Base-by-base conservation (phyloP, 192 early-diverging fungal genomes). In the Linderina pennispora region DNA sequence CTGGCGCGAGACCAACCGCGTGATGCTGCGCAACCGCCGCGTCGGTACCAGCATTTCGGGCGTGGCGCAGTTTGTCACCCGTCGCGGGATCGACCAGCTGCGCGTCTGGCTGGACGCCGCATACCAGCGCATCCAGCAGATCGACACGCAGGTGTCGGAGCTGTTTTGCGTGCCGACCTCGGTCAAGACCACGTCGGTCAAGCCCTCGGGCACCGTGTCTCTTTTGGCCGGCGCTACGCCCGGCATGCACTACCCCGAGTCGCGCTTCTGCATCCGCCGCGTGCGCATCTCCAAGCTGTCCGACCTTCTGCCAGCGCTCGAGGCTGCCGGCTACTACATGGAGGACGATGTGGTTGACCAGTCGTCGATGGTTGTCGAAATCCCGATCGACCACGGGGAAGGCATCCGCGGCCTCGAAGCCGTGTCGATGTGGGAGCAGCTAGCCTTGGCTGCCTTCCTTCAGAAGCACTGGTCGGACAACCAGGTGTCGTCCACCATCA, bases 241-340 rank as follows among this genome's bases (percentile, higher is more conserved):
- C 7, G 74, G 74, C 13, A 76, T 76, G 68, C 74, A 76, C 42
- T 73, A 76, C 25, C 74, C 74, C 4, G 73, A 71, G 35, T 65
- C 62, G 42, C 58, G 69, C 28, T 76, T 62, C 41, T 76, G 74
- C 33, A 62, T 76, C 42, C 68, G 74, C 1, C 62, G 74, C 2
- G 68, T 76, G 15, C 64, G 74, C 0, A 17, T 76, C 6, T 55
- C 69, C 9, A 46, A 58, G 36, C 17, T 18, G 6, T 66, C 69
- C 15, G 52, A 50, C 0, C 36, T 73, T 24, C 43, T 73, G 20
- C 26, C 15, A 3, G 48, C 51, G 14, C 47, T 73, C 8, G 11
- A 19, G 6, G 17, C 45, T 0, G 34, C 48, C 6, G 69, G 69
- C n/a, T 73, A 73, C 42, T 48, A 44, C 19, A 43, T 73, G 4